Evolutionary conservation across 2,329 filamentous ascomycete genomes (phyloP), one percentile per base, ranked within the genome.

Genomic region (Paraphoma chrysanthemicola): DNA sequence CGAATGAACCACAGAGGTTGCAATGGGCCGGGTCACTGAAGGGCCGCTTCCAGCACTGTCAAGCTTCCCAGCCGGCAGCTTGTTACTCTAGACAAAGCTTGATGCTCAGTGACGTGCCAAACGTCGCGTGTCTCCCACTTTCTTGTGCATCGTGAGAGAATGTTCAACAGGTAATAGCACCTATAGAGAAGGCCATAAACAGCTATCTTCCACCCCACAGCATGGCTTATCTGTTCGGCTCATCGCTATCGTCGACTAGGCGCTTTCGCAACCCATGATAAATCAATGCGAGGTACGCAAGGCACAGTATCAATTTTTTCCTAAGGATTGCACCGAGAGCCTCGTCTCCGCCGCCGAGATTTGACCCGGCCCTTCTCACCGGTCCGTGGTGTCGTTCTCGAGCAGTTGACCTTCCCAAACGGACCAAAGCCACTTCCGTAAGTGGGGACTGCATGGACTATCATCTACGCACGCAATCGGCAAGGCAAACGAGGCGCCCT

Each of bases 331-430:
- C 33, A 36, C 33, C 33, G 33, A 36, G 33, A 36, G 33, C 33
- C 33, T 36, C 33, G 33, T 36, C 33, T 36, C 33, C 6, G 33
- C 33, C 9, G 33, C 33, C 33, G 10, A 23, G 23, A 23, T 23
- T 23, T 23, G 23, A 36, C 33, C 2, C 14, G 33, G 33, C 10
- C 33, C 47, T 38, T 49, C 9, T 36, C 28, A 31, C 38, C 36
- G 38, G 16, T 14, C 47, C 47, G 47, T 31, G 14, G 23, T 10
- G 16, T 12, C 11, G 39, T 17, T 12, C 28, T 9, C 11, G 39
- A 48, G 39, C 48, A 44, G 44, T 9, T 6, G 39, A 42, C 49
- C 49, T 51, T 51, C 49, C 49, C 29, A 41, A 51, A 51, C n/a
- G 41, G 49, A 23, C 45, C 30, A 46, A 42, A 46, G 44, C 29